Evolutionary conservation across 73 alveolate genomes (phyloP), one percentile per base, ranked within the genome.

Genomic region (Paramecium bursaria): DNA sequence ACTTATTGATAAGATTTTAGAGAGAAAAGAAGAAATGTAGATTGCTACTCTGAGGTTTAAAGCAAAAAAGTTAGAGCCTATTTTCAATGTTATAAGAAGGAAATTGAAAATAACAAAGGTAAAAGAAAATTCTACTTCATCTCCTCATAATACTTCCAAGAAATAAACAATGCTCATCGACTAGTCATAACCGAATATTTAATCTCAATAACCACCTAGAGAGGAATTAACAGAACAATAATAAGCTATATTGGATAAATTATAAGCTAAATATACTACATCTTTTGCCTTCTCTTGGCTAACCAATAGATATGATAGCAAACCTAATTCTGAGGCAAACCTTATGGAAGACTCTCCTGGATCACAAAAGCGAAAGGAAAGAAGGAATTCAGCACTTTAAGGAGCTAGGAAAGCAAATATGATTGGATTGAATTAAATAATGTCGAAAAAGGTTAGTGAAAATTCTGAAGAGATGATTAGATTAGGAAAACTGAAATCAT

Each of bases 11-110:
- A 67, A 42, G 44, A 42, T 67, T 19, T 67, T 67, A 15, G 82
- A 67, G 44, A 67, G 82, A 67, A 67, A 67, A 67, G 82, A 39
- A 42, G 82, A 67, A 15, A 67, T 67, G 55, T 67, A 67, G 44
- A 44, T 67, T 9, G 82, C 82, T 5, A 7, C 54, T 35, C 25
- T 67, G 0, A 67, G 44, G 44, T 42, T 67, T 21, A 67, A 67
- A 67, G 82, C 82, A 0, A 67, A 67, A 42, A 67, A 67, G 44
- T 67, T 67, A 67, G 82, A 67, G 33, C 82, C 82, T 21, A 67
- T 67, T 0, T 67, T 67, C 44, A 67, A 67, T 67, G 82, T 67
- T 14, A 67, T 67, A 10, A 67, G 82, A 21, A 67, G 82, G 21
- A 67, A 67, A 67, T 26, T 67, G 2, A 67, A 67, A 67, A 10